Conservation (phyloP, 2,329 filamentous ascomycete genomes). For the Stagonosporopsis cucurbitacearum region DNA sequence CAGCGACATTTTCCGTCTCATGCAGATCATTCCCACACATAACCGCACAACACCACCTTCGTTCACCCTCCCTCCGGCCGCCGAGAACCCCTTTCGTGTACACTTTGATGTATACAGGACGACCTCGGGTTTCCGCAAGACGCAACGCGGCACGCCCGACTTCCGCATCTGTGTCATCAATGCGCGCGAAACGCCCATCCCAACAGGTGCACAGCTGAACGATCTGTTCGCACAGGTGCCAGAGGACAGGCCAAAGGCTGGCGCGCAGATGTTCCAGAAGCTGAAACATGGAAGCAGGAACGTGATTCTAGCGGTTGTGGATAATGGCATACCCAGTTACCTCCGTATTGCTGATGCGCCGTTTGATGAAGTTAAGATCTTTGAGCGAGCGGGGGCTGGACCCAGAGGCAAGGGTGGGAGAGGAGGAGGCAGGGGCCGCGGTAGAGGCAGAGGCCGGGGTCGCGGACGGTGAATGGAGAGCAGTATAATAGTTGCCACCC, state of each 20-base stretch:
- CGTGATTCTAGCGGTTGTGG: conserved; percentile 85
- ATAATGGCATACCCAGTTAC: conserved; percentile 89
- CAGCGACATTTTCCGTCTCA: conserved; percentile 74
- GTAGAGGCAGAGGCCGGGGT: conserved; percentile 31
- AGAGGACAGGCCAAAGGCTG: conserved; percentile 65
- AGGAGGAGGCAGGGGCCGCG: conserved; percentile 52
- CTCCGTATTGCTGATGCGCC: conserved; percentile 79
- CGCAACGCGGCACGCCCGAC: conserved; percentile 77
- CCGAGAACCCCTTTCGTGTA: conserved; percentile 69
- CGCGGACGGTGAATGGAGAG: conserved; percentile 10
- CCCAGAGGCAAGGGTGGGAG: conserved; percentile 46
- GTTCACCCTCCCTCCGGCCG: conserved; percentile 39
- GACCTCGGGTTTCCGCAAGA: conserved; percentile 72
- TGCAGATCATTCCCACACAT: conserved; percentile 76
- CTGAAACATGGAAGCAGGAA: conserved; percentile 85
- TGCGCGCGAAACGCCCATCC: conserved; percentile 73
- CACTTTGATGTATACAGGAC: conserved; percentile 86
- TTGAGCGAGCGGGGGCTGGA: conserved; percentile 61
- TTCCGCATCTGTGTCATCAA: conserved; percentile 85
- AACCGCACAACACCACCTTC: conserved; percentile 58
- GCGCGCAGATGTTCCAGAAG: conserved; percentile 70
- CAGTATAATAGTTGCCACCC: too few relatives aligned
- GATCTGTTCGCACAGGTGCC: conserved; percentile 77
- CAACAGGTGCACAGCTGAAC: conserved; percentile 74
- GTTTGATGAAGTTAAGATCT: conserved; percentile 75